Conservation (phyloP, 2,329 filamentous ascomycete species). For the Alternaria triticina region DNA sequence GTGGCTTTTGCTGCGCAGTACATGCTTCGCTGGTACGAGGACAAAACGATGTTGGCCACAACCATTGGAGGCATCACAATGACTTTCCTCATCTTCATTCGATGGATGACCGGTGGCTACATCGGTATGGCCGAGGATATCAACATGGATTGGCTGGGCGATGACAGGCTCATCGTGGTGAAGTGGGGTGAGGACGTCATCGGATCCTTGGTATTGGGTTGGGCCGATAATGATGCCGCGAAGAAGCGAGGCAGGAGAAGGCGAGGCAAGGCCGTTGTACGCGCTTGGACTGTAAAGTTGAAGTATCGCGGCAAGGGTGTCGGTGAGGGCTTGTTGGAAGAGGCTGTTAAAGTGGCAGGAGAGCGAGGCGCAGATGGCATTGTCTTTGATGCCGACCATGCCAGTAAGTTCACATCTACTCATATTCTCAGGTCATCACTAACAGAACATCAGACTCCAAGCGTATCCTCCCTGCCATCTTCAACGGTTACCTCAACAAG, state of each 20-base stretch:
- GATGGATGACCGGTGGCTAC: conserved; percentile 68
- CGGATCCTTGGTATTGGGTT: conserved; percentile 71
- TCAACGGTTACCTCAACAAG: conserved; percentile 45
- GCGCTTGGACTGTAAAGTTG: conserved; percentile 80
- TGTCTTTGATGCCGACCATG: conserved; percentile 78
- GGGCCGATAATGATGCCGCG: conserved; percentile 59
- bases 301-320: conserved; percentile 74
- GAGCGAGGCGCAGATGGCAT: conserved; percentile 73
- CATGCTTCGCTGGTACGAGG: conserved; percentile 52
- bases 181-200: conserved; percentile 73
- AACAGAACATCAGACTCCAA: conserved; percentile 37
- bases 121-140: conserved; percentile 66
- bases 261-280: conserved; percentile 73
- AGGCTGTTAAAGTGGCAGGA: conserved; percentile 71
- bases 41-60: conserved; percentile 63
- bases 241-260: conserved; percentile 54
- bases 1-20: conserved; percentile 50
- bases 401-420: conserved; percentile 62
- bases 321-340: conserved; percentile 73
- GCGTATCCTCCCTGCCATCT: conserved; percentile 41
- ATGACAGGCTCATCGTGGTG: conserved; percentile 63
- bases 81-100: conserved; percentile 67
- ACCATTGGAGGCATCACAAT: conserved; percentile 68
- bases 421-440: conserved; percentile 11
- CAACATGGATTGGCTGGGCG: conserved; percentile 67